Evolutionary conservation across 2,329 filamentous ascomycete species (phyloP), one percentile per base, ranked within the genome.

Genomic region (Trichophyton benhamiae): DNA sequence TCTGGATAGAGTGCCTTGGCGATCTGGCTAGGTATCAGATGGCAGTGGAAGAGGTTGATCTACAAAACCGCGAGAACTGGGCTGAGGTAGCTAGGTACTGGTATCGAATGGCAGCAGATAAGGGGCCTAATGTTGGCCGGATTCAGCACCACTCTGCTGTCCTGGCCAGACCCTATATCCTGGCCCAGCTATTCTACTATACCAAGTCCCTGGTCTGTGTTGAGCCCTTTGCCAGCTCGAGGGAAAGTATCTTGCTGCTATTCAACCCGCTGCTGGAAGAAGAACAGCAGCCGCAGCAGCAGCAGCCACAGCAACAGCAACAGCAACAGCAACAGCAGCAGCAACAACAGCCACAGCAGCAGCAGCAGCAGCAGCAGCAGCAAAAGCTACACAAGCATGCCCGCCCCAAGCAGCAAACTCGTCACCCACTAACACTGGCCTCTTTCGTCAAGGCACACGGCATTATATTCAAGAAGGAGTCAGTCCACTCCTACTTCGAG

Each of bases 1-100:
- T 89, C 0, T 97, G 92, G 92, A 89, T 95, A 7, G 92, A 96
- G 66, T 96, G 91, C 60, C 76, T 97, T 0, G 92, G 92, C 0
- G 91, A 97, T 69, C 74, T 97, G 0, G 87, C 87, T 0, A 79
- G 91, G 20, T 96, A 95, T 67, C 80, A 87, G 0, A 96, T 96
- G 91, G 90, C 91, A 0, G 91, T 96, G 52, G 91, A 96, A 13
- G 88, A 95, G 46, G 83, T 87, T 27, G 87, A 94, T 64, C 79
- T 88, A 20, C 75, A 82, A 1, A 87, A 92, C 61, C 78, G 88
- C 0, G 89, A 95, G 57, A 83, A 85, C 0, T 97, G 92, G 92
- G 88, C 87, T 0, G 81, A 82, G 0, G 88, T 96, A 0, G 87
- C 88, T 0, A 78, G 86, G 0, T 85, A 87, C 48, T 97, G 92